Evolutionary conservation across 306 rosid genomes (phyloP), one percentile per base, ranked within the genome.

Genomic region (Canavalia ensiformis): DNA sequence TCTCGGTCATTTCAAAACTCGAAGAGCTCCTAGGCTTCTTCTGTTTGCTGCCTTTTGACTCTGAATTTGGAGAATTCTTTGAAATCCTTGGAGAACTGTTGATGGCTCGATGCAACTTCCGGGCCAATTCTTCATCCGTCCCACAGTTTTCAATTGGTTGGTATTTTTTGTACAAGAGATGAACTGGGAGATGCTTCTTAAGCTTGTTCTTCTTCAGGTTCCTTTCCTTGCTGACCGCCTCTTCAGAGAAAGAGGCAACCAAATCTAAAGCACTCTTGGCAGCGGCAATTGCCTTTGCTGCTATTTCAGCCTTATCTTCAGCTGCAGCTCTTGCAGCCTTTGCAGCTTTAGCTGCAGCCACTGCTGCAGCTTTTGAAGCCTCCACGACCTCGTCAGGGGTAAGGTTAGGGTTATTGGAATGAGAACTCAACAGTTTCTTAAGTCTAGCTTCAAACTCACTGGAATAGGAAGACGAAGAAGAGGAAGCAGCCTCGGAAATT

Each of bases 51-150:
- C 92, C 90, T 77, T 84, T 94, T 3, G 80, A 86, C 59, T 89
- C 92, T 33, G 94, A 74, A 81, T 88, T 81, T 28, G 98, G 79
- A 59, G 94, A 90, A 47, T 86, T 88, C 88, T 80, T 89, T 39
- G 89, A 68, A 76, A 89, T 94, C 83, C 98, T 89, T 0, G 97
- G 98, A 7, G 98, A 94, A 88, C 98, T 94, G 86, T 94, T 94
- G 47, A 94, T 94, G 60, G 95, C 91, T 41, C 91, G 87, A 70
- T 92, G 98, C 80, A 94, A 86, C 72, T 88, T 94, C 18, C 92
- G 88, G 76, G 98, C 98, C 82, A 94, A 75, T 69, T 94, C 98
- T 90, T 94, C 98, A 70, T 94, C 98, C 44, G 91, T 94, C 87
- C 81, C 80, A 62, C 91, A 88, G 79, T 89, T 92, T 87, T 94